Base-by-base conservation (phyloP, 371 early-diverging fungal species). In the Pancytospora philotis region DNA sequence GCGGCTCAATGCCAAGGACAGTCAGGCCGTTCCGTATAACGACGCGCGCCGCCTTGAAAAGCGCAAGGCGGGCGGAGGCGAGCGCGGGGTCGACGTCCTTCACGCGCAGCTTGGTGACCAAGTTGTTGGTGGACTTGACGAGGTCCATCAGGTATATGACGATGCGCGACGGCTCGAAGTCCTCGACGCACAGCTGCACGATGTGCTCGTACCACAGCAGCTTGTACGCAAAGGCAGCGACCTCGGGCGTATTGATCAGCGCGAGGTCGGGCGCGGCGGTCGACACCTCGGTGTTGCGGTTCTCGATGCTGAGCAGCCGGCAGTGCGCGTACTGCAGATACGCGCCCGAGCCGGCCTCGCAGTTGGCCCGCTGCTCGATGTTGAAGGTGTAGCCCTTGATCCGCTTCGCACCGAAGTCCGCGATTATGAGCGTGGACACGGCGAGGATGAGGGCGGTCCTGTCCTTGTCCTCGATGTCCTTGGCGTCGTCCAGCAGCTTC, bases 381-480 rank as follows among this genome's bases (percentile, higher is more conserved):
- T 92, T 86, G 79, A 98, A 95, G 50, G 86, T 87, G 76, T 98
- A 98, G 84, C 94, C 93, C 83, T 91, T 92, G 77, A 90, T 83
- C 74, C 98, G 87, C 75, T 88, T 87, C 38, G 95, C 91, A 30
- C 86, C 79, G 84, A 96, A 90, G 78, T 96, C 96, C 83, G 95
- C 94, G 45, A 94, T 84, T 82, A 89, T 85, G 69, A 95, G 87
- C 68, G 92, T 92, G 41, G 93, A 90, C 58, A 85, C 70, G 4
- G 86, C 88, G 27, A 87, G 65, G 13, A 72, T 77, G 76, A 90
- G 86, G 28, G 91, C 86, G 3, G 90, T 88, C 25, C 77, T 30
- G 31, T 88, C 86, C 49, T 90, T 90, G 32, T 93, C 84, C 50
- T 84, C 85, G 55, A 92, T 85, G 81, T 92, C 87, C 79, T 89